Base-by-base conservation (phyloP, 2,329 filamentous ascomycete genomes). In the Colletotrichum chrysophilum region DNA sequence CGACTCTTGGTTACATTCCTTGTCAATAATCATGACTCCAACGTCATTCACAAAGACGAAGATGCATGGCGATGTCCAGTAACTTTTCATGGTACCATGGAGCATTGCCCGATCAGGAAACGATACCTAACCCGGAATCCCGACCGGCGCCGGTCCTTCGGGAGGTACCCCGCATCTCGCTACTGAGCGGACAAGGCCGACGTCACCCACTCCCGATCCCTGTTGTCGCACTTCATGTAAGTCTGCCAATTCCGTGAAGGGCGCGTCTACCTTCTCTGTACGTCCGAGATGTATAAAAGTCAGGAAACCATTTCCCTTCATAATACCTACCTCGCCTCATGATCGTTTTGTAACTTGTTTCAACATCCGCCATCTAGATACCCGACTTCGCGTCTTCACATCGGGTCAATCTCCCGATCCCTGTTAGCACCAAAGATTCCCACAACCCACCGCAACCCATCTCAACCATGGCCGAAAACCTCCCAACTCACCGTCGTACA, bases 401-500 rank as follows among this genome's bases (percentile, higher is more conserved):
- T 58, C n/a, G 21, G 21, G 1, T 16, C 55, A 16, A 16, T 21
- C 13, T 28, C 7, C 55, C 55, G 55, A 28, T 58, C 55, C 55
- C 55, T 58, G 55, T 58, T 8, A 18, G 4, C 24, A 58, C 55
- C 26, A 26, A 16, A 24, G 16, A 10, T 26, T 21, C 14, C 21
- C 16, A 28, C 24, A 28, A 18, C n/a, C 26, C 6, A 21, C 6
- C 12, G 24, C 30, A 43, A 48, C 5, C 36, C 16, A 48, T 5
- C 18, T 52, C 12, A 18, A 28, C 38, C 34, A 67, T 67, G 65
- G 21, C 65, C 38, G 36, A 16, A 14, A 52, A 24, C 55, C 56
- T 30, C 30, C 36, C 61, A 24, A 66, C 62, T 18, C 38, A 61
- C 36, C 79, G 81, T 26, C 79, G 75, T 12, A 79, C 77, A 48